These are phyloP conservation scores for Diutina sp. DNA, from an alignment of 1,139 yeast species.

Conservation along the genomic window DNA sequence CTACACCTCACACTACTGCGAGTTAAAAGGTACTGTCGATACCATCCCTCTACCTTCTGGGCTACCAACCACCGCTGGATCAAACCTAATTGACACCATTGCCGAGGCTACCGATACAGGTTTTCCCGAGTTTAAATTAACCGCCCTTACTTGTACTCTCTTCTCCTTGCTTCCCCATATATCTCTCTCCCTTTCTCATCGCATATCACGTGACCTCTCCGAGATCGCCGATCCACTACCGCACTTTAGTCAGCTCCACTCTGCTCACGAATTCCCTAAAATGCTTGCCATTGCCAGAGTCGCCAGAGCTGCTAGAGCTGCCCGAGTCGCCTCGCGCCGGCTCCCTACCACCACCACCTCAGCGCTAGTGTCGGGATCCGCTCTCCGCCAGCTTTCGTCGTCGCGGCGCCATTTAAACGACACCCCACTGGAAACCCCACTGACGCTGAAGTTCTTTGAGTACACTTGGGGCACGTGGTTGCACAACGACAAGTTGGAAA, in stretches of 20 bases:
- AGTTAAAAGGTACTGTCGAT: too few relatives aligned
- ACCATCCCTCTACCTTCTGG: too few relatives aligned
- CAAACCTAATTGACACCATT: too few relatives aligned
- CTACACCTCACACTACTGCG: too few relatives aligned
- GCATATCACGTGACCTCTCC: too few relatives aligned
- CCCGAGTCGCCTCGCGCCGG: background rate
- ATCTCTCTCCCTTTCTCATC: too few relatives aligned
- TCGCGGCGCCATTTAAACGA: background rate
- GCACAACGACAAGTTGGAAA: conserved; percentile 60
- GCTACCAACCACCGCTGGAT: too few relatives aligned
- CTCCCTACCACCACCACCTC: conserved; percentile 5
- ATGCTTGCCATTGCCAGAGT: background rate
- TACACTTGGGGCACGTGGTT: conserved; percentile 97
- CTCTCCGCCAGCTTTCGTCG: background rate
- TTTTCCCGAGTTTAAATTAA: too few relatives aligned
- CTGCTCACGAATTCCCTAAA: background rate
- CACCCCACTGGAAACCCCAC: background rate
- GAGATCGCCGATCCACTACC: background rate
- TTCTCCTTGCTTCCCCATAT: too few relatives aligned
- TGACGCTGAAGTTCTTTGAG: conserved; percentile 61
- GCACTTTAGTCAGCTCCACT: background rate
- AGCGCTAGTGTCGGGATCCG: background rate
- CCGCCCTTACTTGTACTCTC: too few relatives aligned
- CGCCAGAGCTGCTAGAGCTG: background rate
- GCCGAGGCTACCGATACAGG: too few relatives aligned